Evolutionary conservation across 1,284 basidiomycete species (phyloP).

Genomic region (Jaminaea rosea): DNA sequence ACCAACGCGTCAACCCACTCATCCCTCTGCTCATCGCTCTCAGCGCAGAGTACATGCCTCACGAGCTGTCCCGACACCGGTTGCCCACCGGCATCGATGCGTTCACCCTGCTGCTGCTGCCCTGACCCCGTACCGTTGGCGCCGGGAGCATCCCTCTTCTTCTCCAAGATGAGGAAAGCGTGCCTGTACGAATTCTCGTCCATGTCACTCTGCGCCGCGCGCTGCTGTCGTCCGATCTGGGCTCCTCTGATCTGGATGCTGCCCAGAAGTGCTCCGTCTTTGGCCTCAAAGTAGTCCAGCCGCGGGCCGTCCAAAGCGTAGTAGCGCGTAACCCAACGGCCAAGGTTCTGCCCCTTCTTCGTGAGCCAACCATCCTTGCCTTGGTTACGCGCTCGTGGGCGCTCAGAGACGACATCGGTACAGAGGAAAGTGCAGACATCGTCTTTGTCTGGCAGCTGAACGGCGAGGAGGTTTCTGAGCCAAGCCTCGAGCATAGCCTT

Average conservation of each 20-base stretch:
- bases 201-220: slow-evolving; percentile 49
- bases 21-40: slow-evolving; percentile 85
- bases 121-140: background rate
- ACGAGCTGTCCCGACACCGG: slow-evolving; percentile 54
- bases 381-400: slow-evolving; percentile 19
- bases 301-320: slow-evolving; percentile 69
- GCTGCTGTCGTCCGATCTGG: slow-evolving; percentile 68
- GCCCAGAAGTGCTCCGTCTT: slow-evolving; percentile 75
- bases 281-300: slow-evolving; percentile 83
- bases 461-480: slow-evolving; percentile 69
- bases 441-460: slow-evolving; percentile 72
- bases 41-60: slow-evolving; percentile 87
- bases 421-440: slow-evolving; percentile 87
- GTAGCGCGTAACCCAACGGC: slow-evolving; percentile 67
- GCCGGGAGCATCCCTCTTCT: slow-evolving; percentile 51
- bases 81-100: background rate
- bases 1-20: slow-evolving; percentile 86
- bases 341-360: slow-evolving; percentile 92
- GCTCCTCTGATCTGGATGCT: slow-evolving; percentile 76
- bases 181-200: slow-evolving; percentile 88
- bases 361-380: slow-evolving; percentile 93
- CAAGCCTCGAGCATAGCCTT: slow-evolving; percentile 68
- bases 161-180: slow-evolving; percentile 91
- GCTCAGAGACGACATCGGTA: slow-evolving; percentile 68
- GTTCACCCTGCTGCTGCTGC: no score